Evolutionary conservation across 306 rosid species (phyloP), one percentile per base, ranked within the genome.

Genomic region (Prunus padus): DNA sequence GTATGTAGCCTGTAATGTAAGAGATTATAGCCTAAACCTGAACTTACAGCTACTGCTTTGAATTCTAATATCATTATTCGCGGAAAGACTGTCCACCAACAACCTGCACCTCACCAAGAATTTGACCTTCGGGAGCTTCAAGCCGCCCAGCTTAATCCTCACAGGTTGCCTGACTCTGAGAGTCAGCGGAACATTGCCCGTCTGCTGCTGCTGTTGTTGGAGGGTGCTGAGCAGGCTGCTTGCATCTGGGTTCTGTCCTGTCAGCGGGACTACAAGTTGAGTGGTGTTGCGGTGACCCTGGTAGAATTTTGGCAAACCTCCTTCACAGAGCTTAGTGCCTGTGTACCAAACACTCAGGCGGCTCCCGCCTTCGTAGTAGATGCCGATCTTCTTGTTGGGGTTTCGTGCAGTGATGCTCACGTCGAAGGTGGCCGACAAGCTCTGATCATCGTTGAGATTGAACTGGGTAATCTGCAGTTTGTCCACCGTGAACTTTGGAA

Each of bases 301-400:
- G 67, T 94, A 94, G 83, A 94, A 94, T 47, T 73, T 86, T 4
- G 97, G 97, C 81, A 94, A 49, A 16, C 93, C 90, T 71, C 96
- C 98, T 75, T 86, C 82, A 45, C 90, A 87, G 2, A 94, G 73
- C 69, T 87, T 26, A 9, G 86, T 87, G 50, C 69, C 87, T 11
- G 22, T n/a, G 84, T 90, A 94, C 85, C 66, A 87, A 60, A 89
- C 94, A 71, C 83, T 86, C 52, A 94, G 85, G 4, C 83, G 80
- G 77, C 98, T 94, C 3, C 98, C 98, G n/a, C 89, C 83, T 44
- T 71, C 92, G 46, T 94, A 94, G 82, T 90, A 88, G 15, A 94
- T 88, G 9, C 98, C 98, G 56, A 94, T 91, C 83, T 79, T 91
- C 86, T 90, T 87, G 82, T 94, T 94, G 8, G 97, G 98, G 28